These are phyloP conservation scores for Pestalotiopsis sp. DNA, from an alignment of 2,329 filamentous ascomycete genomes.

Conservation along the genomic window DNA sequence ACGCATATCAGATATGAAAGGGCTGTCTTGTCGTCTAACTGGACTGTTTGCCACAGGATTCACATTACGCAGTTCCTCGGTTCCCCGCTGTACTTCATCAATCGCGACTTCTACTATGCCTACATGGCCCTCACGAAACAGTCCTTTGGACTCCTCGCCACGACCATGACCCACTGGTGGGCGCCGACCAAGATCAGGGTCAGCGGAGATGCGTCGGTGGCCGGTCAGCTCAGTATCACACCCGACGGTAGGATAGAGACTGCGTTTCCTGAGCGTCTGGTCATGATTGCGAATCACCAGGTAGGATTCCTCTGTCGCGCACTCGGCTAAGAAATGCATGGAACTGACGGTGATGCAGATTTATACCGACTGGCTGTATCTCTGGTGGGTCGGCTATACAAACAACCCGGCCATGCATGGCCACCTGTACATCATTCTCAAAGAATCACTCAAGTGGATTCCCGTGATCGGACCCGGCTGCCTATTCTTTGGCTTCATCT, in stretches of 20 bases:
- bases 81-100: conserved; percentile 73
- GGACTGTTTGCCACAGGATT: conserved; percentile 47
- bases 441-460: conserved; percentile 82
- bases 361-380: conserved; percentile 89
- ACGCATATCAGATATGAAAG: neutral
- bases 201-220: conserved; percentile 80
- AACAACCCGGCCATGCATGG: conserved; percentile 76
- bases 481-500: conserved; percentile 88
- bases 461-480: conserved; percentile 80
- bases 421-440: conserved; percentile 87
- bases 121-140: conserved; percentile 89
- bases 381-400: conserved; percentile 93
- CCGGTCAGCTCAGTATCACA: conserved; percentile 71
- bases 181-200: conserved; percentile 82
- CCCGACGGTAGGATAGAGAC: conserved; percentile 75
- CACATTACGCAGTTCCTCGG: conserved; percentile 76
- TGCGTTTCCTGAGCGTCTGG: conserved; percentile 77
- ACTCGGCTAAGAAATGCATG: neutral
- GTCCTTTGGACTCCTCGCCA: conserved; percentile 77
- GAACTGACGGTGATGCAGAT: conserved; percentile 44
- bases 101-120: conserved; percentile 77
- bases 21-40: neutral
- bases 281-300: conserved; percentile 88
- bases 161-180: conserved; percentile 84
- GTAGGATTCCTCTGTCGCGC: conserved; percentile 36